Percentiles rank a stretch among this genome's conserved stretches.
Evolutionary conservation across 2,329 filamentous ascomycete genomes (phyloP).

Genomic region (Emydomyces testavorans): DNA sequence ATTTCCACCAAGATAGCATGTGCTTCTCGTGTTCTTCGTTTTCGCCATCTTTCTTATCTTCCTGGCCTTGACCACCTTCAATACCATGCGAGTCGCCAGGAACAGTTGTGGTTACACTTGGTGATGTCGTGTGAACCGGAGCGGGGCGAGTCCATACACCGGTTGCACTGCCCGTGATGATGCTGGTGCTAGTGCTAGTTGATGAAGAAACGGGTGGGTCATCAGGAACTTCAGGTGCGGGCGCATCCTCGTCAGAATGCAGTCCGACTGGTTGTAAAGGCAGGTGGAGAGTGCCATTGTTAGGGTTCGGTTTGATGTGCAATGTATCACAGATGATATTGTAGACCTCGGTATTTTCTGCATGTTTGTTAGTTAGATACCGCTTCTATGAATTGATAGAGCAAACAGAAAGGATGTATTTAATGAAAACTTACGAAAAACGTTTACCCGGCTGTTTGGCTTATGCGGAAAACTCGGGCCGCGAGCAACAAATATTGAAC

Average conservation of each 20-base stretch:
- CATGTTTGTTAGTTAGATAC: constrained; percentile 10
- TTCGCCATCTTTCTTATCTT: not conserved
- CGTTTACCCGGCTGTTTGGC: constrained; percentile 64
- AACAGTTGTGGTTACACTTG: not conserved
- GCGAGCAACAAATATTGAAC: constrained; percentile 84
- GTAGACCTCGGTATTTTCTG: constrained; percentile 90
- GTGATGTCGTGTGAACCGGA: constrained; percentile 1
- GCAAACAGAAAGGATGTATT: not conserved
- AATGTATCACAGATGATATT: constrained; percentile 88
- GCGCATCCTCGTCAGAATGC: constrained; percentile 33
- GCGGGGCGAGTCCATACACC: constrained; percentile 4
- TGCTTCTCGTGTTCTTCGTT: not conserved
- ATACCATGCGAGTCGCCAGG: constrained; percentile 2
- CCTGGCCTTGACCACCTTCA: not conserved
- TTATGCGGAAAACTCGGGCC: constrained; percentile 85
- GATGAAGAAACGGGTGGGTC: constrained; percentile 22
- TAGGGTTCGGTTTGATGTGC: constrained; percentile 58
- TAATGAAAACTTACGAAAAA: constrained; percentile 61
- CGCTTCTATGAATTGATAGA: not conserved
- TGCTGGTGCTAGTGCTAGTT: not conserved
- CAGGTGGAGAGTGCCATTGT: constrained; percentile 68
- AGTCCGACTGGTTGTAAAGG: constrained; percentile 36
- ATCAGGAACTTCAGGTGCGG: constrained; percentile 24
- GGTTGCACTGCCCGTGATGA: not conserved
- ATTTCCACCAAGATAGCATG: not conserved